Base-by-base conservation (phyloP, 805 yeast species). In the Candida alai region DNA sequence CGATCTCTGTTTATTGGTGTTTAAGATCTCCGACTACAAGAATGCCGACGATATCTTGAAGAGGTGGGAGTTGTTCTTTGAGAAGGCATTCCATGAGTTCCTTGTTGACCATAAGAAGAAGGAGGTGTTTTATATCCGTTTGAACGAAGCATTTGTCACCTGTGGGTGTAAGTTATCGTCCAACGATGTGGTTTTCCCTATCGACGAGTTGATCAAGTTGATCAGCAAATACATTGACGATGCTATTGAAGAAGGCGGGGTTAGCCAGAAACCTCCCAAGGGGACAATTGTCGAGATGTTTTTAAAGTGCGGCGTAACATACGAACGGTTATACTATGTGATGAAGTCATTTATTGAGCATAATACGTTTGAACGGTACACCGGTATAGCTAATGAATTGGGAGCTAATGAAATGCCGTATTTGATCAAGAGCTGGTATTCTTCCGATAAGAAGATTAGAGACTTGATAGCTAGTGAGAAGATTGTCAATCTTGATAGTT, bases 11-110 rank as follows among this genome's bases (percentile, higher is more conserved):
- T 67, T 89, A 39, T 59, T 76, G 25, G 79, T 88, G 11, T 85
- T 84, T 67, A 84, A 85, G 51, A 74, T 83, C 10, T 80, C 97
- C 3, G 96, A 90, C 51, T 82, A 82, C 57, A 76, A 90, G 51
- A 85, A 85, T 49, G 70, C 80, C 9, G 95, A 85, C 45, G 96
- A 85, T 54, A 83, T 90, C 35, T 62, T 78, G 44, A 73, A 78
- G 36, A 78, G 88, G 58, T 90, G 96, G 95, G 78, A 75, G 42
- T 73, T 78, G 37, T 67, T 83, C 32, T 74, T 88, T 47, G 78
- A 74, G 34, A 76, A 76, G 36, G 42, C 58, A 32, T 52, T 52
- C 51, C 55, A 67, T 51, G 63, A 62, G 21, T 62, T 46, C 44
- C 22, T 48, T 15, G 31, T 44, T 16, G 41, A 45, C 11, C 39